Conservation (phyloP, 148 eudicot species). For the Rhododendron williamsianum region DNA sequence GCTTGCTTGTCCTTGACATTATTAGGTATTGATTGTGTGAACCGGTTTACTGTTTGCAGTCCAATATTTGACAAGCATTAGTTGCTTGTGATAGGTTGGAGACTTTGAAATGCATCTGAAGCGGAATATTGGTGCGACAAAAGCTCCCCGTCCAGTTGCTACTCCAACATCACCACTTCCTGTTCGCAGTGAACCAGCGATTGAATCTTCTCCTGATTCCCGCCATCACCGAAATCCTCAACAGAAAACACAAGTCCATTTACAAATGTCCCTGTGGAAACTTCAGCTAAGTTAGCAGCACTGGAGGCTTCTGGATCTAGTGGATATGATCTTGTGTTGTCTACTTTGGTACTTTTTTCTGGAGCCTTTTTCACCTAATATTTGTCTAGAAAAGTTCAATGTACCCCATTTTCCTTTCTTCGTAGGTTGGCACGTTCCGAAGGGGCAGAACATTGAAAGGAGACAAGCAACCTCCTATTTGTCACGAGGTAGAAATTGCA, state of each 20-base stretch:
- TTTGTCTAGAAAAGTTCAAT: background rate
- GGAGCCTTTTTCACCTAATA: conserved; percentile 1
- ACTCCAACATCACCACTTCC: conserved; percentile 43
- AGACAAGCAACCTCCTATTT: conserved; percentile 64
- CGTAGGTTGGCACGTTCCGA: conserved; percentile 79
- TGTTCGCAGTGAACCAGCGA: conserved; percentile 51
- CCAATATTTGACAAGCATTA: background rate
- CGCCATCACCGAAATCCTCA: conserved; percentile 44
- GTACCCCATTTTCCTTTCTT: background rate
- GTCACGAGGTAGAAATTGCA: conserved; percentile 56
- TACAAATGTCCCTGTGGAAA: conserved; percentile 40
- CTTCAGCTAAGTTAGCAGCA: conserved; percentile 60
- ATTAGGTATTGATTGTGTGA: background rate
- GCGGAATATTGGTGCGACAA: conserved; percentile 58
- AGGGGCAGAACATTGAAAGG: conserved; percentile 75
- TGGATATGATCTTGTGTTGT: conserved; percentile 67
- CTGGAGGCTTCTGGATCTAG: conserved; percentile 81
- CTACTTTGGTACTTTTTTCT: conserved; percentile 62
- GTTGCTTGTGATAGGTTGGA: conserved; percentile 55
- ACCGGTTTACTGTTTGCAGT: background rate
- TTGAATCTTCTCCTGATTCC: conserved; percentile 38
- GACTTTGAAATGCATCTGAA: conserved; percentile 87
- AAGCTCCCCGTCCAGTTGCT: conserved; percentile 34
- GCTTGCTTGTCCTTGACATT: background rate
- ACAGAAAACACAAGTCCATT: conserved; percentile 59